Percentiles rank a stretch among this genome's conserved stretches.
Conservation (phyloP, 306 rosid species). For the Castanospermum australe region DNA sequence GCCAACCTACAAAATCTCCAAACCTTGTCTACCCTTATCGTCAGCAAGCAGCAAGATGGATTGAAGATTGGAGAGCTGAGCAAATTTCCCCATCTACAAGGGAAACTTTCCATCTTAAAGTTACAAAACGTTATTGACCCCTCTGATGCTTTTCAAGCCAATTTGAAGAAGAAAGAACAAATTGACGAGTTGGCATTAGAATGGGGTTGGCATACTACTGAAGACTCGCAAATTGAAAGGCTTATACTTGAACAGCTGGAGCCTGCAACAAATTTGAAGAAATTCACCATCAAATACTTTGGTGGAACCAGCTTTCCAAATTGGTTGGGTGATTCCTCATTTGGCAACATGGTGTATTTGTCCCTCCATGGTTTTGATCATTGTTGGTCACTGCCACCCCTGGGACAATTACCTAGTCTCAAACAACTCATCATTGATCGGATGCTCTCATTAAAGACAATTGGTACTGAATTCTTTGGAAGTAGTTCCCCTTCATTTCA, state of each 20-base stretch:
- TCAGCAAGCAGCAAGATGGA: not conserved
- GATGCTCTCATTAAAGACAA: not conserved
- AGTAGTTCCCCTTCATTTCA: not conserved
- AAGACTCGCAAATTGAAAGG: not conserved
- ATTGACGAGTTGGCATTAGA: not conserved
- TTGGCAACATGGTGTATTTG: not conserved
- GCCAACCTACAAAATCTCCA: not conserved
- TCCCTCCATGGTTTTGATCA: not conserved
- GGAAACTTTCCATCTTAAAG: slow-evolving; percentile 5
- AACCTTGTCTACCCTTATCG: slow-evolving; percentile 4
- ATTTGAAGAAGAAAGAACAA: not conserved
- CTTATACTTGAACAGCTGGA: slow-evolving; percentile 1
- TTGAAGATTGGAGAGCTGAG: not conserved
- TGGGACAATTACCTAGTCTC: not conserved
- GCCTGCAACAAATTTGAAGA: slow-evolving; percentile 5
- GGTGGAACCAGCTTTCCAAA: slow-evolving; percentile 2
- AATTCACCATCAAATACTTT: not conserved
- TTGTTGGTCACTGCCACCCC: slow-evolving; percentile 5
- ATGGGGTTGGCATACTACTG: not conserved
- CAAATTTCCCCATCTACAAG: not conserved
- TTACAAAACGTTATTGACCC: slow-evolving; percentile 6
- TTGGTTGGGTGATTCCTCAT: not conserved
- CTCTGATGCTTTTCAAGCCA: not conserved
- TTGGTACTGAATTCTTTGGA: slow-evolving; percentile 19
- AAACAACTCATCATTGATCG: not conserved